A percentile compares a stretch with the other conserved stretches of the same genome.
These are phyloP conservation scores for Suhomyces sp. DNA, from an alignment of 805 yeast species.

Conservation along the genomic window DNA sequence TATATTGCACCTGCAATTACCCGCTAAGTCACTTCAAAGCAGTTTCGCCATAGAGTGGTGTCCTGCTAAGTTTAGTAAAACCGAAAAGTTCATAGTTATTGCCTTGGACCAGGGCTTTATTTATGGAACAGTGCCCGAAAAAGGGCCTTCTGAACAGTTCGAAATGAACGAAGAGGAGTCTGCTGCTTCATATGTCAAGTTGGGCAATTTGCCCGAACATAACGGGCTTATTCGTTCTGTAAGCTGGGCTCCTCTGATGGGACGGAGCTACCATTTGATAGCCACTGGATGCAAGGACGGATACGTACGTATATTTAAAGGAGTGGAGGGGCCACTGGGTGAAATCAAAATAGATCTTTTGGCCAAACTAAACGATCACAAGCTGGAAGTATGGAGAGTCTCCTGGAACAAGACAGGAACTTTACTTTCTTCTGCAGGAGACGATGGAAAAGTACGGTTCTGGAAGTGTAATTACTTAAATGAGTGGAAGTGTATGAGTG, in stretches of 20 bases:
- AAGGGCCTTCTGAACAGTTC: not conserved
- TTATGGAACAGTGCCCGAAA: constrained; percentile 37
- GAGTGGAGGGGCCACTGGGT: constrained; percentile 44
- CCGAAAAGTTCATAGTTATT: constrained; percentile 78
- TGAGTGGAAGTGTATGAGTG: constrained; percentile 90
- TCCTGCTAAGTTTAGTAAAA: constrained; percentile 68
- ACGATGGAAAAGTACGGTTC: constrained; percentile 85
- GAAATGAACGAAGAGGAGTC: not conserved
- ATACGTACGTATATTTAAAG: constrained; percentile 76
- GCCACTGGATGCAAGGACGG: constrained; percentile 99
- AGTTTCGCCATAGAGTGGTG: constrained; percentile 90
- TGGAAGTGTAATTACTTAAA: constrained; percentile 89
- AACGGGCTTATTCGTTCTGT: constrained; percentile 82
- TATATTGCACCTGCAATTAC: constrained; percentile 59
- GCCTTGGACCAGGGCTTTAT: constrained; percentile 86
- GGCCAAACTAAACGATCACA: constrained; percentile 71
- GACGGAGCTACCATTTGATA: constrained; percentile 77
- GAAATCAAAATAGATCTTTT: constrained; percentile 52
- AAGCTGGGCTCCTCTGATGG: constrained; percentile 97
- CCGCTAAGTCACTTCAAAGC: constrained; percentile 78
- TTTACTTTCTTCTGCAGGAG: constrained; percentile 88
- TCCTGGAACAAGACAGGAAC: constrained; percentile 95
- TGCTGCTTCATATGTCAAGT: constrained; percentile 44
- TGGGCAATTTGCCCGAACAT: constrained; percentile 76
- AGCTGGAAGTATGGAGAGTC: constrained; percentile 93